Base-by-base conservation (phyloP, 108 stramenopile genomes). In the Nitzschia inconspicua region DNA sequence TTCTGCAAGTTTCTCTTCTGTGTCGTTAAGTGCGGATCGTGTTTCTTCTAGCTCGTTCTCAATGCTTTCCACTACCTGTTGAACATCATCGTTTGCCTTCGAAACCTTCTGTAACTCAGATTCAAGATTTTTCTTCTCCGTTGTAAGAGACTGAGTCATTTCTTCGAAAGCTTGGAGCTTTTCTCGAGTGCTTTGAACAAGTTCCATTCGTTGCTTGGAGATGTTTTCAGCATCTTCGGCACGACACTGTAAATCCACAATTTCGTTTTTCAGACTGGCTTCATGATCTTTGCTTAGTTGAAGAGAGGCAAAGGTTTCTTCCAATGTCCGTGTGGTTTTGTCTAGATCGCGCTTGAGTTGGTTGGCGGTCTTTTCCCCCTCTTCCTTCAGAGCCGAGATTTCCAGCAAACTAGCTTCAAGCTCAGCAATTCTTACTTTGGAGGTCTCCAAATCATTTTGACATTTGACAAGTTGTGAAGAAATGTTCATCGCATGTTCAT, bases 201-300 rank as follows among this genome's bases (percentile, higher is more conserved):
- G 27, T 24, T 71, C 61, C 62, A 71, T 63, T 25, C 62, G 30
- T 44, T 71, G 70, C 7, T 40, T 55, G 24, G 62, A 63, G 9
- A 57, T 47, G 0, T 37, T 18, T 46, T 74, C 66, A n/a, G 61
- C 57, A 30, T 74, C 72, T 54, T 73, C 64, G 1, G 61, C 61
- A 28, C 70, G 47, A 1, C 11, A 11, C 2, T 49, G 60, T 59
- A 60, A 53, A 43, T 72, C 63, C 3, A 47, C 43, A 7, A 72
- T 24, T 9, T 59, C 44, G 4, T 64, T 57, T 32, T 56, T 26
- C 4, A 77, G 63, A 2, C 27, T 41, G 11, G 40, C 32, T 27
- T 66, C 65, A 30, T 40, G 47, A n/a, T 72, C 40, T 28, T 50
- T 53, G 22, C 27, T 53, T 30, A 53, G 37, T 6, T 64, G 37